Evolutionary conservation across 2,329 filamentous ascomycete genomes (phyloP).

Genomic region (Macrophomina tecta): DNA sequence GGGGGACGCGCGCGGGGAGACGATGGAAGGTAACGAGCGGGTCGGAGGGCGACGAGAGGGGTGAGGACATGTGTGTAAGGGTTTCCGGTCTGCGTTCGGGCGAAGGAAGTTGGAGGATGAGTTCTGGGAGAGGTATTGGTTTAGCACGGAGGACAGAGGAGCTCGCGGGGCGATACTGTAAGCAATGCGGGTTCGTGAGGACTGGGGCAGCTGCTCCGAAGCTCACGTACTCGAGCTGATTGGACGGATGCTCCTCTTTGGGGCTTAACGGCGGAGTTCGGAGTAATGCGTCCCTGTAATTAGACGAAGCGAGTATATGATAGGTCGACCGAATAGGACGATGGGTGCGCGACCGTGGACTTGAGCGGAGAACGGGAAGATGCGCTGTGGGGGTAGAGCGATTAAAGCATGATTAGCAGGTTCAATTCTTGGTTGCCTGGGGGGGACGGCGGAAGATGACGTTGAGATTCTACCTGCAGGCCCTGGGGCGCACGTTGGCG

Average conservation of each 20-base stretch:
- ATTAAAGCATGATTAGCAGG: background rate
- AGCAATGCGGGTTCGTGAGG: too few relatives aligned
- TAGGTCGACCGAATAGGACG: background rate
- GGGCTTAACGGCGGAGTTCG: background rate
- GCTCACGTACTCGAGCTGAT: background rate
- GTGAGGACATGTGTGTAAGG: background rate
- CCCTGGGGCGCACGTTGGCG: background rate
- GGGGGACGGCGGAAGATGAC: constrained; percentile 11
- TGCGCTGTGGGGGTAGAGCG: background rate
- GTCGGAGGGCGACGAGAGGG: background rate
- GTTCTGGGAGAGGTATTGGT: background rate
- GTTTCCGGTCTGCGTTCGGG: background rate
- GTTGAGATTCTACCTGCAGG: constrained; percentile 4
- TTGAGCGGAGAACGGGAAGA: background rate
- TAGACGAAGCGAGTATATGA: background rate
- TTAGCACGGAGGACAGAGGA: background rate
- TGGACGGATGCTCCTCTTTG: background rate
- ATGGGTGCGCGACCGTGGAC: background rate
- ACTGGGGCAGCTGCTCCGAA: too few relatives aligned
- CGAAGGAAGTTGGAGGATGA: too few relatives aligned
- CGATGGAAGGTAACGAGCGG: constrained; percentile 6
- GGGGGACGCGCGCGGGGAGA: background rate
- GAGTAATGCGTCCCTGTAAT: background rate
- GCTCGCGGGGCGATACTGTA: too few relatives aligned
- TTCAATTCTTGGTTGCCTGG: background rate